Conservation (phyloP, 2,329 filamentous ascomycete species). For the Didymella pinodella region DNA sequence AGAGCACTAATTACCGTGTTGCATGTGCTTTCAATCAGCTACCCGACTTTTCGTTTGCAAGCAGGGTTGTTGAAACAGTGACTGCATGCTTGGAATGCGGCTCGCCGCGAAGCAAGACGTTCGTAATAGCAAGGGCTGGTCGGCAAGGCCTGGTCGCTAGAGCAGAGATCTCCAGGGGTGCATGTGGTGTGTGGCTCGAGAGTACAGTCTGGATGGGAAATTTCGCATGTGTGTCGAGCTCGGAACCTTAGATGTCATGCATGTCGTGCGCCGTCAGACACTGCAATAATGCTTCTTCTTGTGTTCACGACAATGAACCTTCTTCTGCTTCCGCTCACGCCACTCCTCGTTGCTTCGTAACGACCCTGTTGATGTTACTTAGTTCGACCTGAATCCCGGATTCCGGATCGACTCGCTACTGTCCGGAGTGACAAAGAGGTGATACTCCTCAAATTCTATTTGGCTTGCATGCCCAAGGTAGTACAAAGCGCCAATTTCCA, state of each 20-base stretch:
- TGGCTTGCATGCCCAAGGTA: slow-evolving; percentile 26
- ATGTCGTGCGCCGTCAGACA: slow-evolving; percentile 39
- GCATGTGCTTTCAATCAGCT: slow-evolving; percentile 37
- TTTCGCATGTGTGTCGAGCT: slow-evolving; percentile 32
- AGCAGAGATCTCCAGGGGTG: slow-evolving; percentile 11
- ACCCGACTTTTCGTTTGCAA: slow-evolving; percentile 30
- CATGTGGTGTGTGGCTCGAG: slow-evolving; percentile 25
- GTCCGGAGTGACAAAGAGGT: slow-evolving; percentile 24
- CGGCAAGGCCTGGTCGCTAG: slow-evolving; percentile 10
- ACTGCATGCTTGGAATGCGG: slow-evolving; percentile 23
- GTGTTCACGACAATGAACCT: slow-evolving; percentile 20
- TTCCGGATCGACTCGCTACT: slow-evolving; percentile 36
- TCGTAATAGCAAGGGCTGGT: slow-evolving; percentile 10
- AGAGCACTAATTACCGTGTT: slow-evolving; percentile 39
- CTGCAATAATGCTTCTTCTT: slow-evolving; percentile 25
- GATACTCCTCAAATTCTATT: slow-evolving; percentile 19
- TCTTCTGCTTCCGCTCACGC: slow-evolving; percentile 22
- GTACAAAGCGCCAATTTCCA: slow-evolving; percentile 27
- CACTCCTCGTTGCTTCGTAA: slow-evolving; percentile 25
- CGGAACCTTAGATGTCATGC: slow-evolving; percentile 33
- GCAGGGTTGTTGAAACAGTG: slow-evolving; percentile 34
- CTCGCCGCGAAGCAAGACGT: slow-evolving; percentile 20
- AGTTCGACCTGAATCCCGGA: slow-evolving; percentile 45
- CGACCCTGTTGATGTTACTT: slow-evolving; percentile 38
- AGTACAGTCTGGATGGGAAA: slow-evolving; percentile 18